A percentile compares a stretch with the other conserved stretches of the same genome.
Conservation (phyloP, 768 basidiomycete species). For the Collybia mongolica region DNA sequence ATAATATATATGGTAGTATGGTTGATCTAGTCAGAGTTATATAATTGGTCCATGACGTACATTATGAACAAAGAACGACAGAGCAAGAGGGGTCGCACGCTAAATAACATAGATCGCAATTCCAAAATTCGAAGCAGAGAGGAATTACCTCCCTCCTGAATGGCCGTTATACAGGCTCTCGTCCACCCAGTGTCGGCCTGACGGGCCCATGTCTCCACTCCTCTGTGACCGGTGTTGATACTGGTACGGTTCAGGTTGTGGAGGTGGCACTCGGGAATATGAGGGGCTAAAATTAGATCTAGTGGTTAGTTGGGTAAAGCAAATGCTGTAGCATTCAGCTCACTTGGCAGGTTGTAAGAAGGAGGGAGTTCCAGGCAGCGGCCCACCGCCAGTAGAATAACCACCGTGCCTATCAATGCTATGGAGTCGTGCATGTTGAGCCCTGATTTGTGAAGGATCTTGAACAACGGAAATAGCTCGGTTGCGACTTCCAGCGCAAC, state of each 20-base stretch:
- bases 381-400: conserved; percentile 13
- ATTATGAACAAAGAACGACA: background rate
- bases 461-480: conserved; percentile 1
- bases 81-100: background rate
- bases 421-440: conserved; percentile 15
- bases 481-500: conserved; percentile 25
- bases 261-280: conserved; percentile 26
- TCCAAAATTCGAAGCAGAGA: background rate
- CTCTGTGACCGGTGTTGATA: conserved; percentile 40
- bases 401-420: conserved; percentile 20
- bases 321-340: conserved; percentile 11
- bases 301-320: background rate
- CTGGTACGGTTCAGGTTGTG: conserved; percentile 19
- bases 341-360: conserved; percentile 17
- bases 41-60: background rate
- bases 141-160: background rate
- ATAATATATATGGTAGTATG: too few relatives aligned
- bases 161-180: conserved; percentile 18
- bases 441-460: conserved; percentile 9
- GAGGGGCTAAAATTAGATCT: conserved; percentile 19
- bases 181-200: conserved; percentile 38
- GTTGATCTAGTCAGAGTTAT: background rate
- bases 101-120: background rate
- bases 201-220: conserved; percentile 7
- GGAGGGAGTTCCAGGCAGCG: conserved; percentile 11